These are phyloP conservation scores for Exophiala oligosperma DNA, from an alignment of 2,329 filamentous ascomycete species.

Conservation along the genomic window DNA sequence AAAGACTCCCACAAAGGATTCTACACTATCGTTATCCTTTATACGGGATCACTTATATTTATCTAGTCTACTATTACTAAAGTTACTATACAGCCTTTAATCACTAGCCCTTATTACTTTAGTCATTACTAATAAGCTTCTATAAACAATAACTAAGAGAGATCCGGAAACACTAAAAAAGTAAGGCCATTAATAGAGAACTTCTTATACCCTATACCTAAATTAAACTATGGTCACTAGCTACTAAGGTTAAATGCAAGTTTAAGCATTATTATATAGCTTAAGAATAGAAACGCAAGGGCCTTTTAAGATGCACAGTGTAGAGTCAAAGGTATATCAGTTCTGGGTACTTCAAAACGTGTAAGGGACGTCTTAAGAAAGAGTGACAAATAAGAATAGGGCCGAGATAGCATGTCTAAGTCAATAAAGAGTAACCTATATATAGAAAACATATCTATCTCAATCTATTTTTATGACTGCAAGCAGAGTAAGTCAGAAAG, in stretches of 20 bases:
- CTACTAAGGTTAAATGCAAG: background rate
- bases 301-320: background rate
- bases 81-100: background rate
- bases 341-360: background rate
- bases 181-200: conserved; percentile 1
- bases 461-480: background rate
- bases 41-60: background rate
- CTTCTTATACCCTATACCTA: background rate
- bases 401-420: background rate
- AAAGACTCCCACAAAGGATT: background rate
- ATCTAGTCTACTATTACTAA: background rate
- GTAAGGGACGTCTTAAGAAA: background rate
- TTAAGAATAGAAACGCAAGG: background rate
- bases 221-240: background rate
- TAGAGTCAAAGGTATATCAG: background rate
- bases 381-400: background rate
- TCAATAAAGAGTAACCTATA: background rate
- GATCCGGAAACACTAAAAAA: background rate
- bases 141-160: background rate
- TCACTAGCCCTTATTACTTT: background rate
- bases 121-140: background rate
- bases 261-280: background rate
- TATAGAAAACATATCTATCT: background rate
- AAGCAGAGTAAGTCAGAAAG: background rate
- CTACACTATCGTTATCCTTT: background rate